Evolutionary conservation across 169 alveolate species (phyloP).

Genomic region (Cystoisospora suis): DNA sequence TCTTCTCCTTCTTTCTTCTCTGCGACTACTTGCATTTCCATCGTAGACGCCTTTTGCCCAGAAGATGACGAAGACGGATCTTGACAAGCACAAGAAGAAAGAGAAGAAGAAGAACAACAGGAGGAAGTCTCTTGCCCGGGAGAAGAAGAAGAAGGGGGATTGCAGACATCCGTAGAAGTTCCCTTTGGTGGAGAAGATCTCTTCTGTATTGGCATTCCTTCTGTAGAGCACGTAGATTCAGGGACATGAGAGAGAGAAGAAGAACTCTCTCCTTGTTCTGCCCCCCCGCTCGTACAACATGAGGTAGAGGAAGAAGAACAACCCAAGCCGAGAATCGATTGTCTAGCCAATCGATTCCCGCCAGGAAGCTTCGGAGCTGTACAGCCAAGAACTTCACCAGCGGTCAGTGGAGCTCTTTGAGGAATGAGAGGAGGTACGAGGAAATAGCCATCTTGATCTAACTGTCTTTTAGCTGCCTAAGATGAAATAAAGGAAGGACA

Average conservation of each 20-base stretch:
- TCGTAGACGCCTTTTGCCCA: neutral
- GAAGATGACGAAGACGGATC: neutral
- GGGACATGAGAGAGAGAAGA: no score
- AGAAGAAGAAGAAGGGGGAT: slow-evolving; percentile 11
- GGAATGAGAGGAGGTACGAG: slow-evolving; percentile 80
- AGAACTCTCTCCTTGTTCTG: no score
- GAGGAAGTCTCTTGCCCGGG: neutral
- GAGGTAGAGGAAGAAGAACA: no score
- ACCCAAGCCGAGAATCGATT: no score
- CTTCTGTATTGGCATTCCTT: no score
- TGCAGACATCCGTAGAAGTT: no score
- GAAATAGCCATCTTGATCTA: slow-evolving; percentile 42
- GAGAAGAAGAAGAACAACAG: neutral
- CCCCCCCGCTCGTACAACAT: no score
- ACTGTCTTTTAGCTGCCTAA: slow-evolving; percentile 26
- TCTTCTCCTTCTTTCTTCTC: neutral
- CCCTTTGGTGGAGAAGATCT: no score
- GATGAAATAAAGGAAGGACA: neutral
- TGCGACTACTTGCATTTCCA: neutral
- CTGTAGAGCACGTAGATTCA: no score
- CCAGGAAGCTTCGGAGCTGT: slow-evolving; percentile 68
- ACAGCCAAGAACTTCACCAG: slow-evolving; percentile 98
- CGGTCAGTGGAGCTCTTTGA: slow-evolving; percentile 94
- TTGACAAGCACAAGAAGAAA: neutral
- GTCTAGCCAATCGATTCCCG: no score